Base-by-base conservation (phyloP, 495 filamentous ascomycete species). In the Aspergillus biplanus region DNA sequence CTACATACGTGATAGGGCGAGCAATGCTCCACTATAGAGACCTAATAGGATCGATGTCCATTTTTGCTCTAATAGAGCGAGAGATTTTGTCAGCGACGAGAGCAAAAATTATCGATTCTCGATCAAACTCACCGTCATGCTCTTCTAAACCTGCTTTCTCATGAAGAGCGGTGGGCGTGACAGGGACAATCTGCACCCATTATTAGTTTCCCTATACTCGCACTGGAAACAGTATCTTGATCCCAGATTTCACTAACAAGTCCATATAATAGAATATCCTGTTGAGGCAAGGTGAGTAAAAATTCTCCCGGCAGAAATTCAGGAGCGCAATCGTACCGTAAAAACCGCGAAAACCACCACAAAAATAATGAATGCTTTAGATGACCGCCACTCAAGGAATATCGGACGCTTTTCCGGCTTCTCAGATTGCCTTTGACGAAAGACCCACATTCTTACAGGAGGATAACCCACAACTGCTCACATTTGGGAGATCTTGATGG, bases 11-110 rank as follows among this genome's bases (percentile, higher is more conserved):
- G 83, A 83, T 47, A 71, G 80, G 15, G 83, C 81, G 50, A 94
- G 77, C n/a, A 95, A 75, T 9, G 91, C 84, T 5, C 82, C 90
- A 34, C 90, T 91, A 68, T 95, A 96, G 18, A 90, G 83, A 8
- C 91, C 90, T 1, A 97, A 77, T 0, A 97, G 80, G 48, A 94
- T 85, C 1, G 91, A 91, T 1, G 89, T 85, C 90, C 90, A 95
- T 63, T 82, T 80, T 77, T 94, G 87, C 16, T 83, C 83, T 82
- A 33, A 46, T 39, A 21, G 55, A 62, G 56, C 16, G 47, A 18
- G 11, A 9, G 13, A 52, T 9, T 68, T 47, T 53, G 34, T 64
- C 48, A 67, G 44, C 46, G 49, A 47, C 21, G n/a, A 7, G 33
- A 39, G 32, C 15, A 44, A 63, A 34, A 46, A 37, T 9, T 48